Evolutionary conservation across 805 yeast genomes (phyloP).

Genomic region (Blastobotrys attinorum): DNA sequence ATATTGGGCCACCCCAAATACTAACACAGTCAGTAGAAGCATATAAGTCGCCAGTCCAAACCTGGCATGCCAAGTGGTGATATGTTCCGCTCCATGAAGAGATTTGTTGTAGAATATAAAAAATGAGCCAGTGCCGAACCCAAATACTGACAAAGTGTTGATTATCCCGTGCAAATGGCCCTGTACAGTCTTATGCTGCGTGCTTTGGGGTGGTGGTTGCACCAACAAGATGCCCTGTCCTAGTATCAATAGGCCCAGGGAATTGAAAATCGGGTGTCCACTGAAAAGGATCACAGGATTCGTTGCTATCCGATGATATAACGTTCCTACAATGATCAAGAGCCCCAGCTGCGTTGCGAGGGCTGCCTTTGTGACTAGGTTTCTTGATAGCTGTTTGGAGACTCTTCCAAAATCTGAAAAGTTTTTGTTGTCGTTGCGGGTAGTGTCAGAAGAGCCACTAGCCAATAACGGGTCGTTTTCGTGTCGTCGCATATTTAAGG

Average conservation of each 20-base stretch:
- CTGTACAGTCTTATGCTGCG: constrained; percentile 19
- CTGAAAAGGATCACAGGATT: constrained; percentile 16
- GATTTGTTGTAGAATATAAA: constrained; percentile 23
- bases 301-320: constrained; percentile 1
- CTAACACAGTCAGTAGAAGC: constrained; percentile 12
- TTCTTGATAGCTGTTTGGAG: background rate
- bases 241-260: constrained; percentile 19
- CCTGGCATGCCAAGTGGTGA: constrained; percentile 23
- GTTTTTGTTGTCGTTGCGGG: no score
- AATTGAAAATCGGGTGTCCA: constrained; percentile 22
- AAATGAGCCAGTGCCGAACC: constrained; percentile 9
- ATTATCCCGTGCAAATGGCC: constrained; percentile 23
- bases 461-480: no score
- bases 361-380: background rate
- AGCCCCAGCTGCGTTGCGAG: constrained; percentile 1
- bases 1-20: constrained; percentile 22
- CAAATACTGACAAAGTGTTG: constrained; percentile 9
- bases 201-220: constrained; percentile 20
- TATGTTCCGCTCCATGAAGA: constrained; percentile 19
- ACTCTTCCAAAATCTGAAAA: no score
- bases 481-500: no score
- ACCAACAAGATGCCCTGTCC: constrained; percentile 23
- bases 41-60: constrained; percentile 20
- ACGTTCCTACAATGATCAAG: background rate
- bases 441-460: no score